Conservation (phyloP, 495 filamentous ascomycete genomes). For the Evernia prunastri region DNA sequence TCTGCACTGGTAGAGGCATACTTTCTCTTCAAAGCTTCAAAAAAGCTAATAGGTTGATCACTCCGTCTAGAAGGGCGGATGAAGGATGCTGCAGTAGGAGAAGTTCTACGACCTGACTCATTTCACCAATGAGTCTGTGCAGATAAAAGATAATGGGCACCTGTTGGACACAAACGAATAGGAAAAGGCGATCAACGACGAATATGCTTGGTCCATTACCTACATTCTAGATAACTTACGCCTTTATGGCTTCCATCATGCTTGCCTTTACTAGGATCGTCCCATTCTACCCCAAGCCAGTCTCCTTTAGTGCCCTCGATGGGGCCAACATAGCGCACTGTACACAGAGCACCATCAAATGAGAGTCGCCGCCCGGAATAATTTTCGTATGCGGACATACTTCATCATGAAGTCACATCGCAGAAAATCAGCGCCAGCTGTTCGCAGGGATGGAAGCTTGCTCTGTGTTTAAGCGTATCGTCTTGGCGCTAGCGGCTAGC, state of each 20-base stretch:
- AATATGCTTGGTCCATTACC: constrained; percentile 4
- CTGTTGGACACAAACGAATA: background rate
- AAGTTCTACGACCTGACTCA: constrained; percentile 54
- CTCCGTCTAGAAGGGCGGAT: constrained; percentile 66
- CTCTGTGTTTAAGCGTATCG: background rate
- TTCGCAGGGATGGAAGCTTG: background rate
- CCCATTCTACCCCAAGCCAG: constrained; percentile 98
- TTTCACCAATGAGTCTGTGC: constrained; percentile 1
- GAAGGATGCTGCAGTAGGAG: constrained; percentile 72
- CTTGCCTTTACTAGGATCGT: constrained; percentile 77
- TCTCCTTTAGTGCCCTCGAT: constrained; percentile 68
- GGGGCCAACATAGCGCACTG: constrained; percentile 73
- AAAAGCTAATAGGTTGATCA: constrained; percentile 62
- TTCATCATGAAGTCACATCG: background rate
- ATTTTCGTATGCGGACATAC: constrained; percentile 19
- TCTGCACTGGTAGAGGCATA: constrained; percentile 55
- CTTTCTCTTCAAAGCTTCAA: constrained; percentile 74
- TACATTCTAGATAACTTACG: constrained; percentile 79
- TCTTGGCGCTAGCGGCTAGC: background rate
- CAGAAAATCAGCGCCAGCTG: background rate
- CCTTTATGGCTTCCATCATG: constrained; percentile 79
- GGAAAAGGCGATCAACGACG: background rate
- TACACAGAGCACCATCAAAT: constrained; percentile 67
- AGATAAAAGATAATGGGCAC: constrained; percentile 12
- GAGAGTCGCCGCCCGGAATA: constrained; percentile 67